A percentile compares a stretch with the other conserved stretches of the same genome.
phyloP scores from a whole-genome alignment of 1,284 basidiomycete species.

The Cryptococcus sp. region DNA sequence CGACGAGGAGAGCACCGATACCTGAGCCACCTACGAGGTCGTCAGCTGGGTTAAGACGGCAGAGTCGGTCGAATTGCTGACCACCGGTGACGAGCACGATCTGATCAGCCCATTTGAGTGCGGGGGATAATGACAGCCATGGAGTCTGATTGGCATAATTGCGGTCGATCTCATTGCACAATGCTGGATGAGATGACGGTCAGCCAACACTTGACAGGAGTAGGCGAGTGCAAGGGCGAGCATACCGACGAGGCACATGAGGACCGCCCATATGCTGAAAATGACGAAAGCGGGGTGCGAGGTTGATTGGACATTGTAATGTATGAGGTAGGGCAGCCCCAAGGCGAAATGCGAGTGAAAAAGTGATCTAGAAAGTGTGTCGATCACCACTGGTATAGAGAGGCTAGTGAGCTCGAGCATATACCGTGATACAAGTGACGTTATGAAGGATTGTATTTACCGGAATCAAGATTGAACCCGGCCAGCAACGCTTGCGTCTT shows the following conservation, averaged over 20 bases:
- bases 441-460: neutral
- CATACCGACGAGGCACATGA: constrained; percentile 68
- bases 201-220: neutral
- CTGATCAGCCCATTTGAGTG: constrained; percentile 78
- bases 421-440: neutral
- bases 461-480: constrained; percentile 4
- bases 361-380: constrained; percentile 70
- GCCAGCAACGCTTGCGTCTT: neutral
- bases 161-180: constrained; percentile 63
- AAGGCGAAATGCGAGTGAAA: constrained; percentile 83
- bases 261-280: constrained; percentile 60
- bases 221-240: constrained; percentile 14
- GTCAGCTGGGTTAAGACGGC: neutral
- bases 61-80: too few species aligned
- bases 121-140: constrained; percentile 60
- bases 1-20: constrained; percentile 79
- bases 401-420: neutral
- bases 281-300: constrained; percentile 59
- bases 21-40: constrained; percentile 72
- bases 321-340: constrained; percentile 67
- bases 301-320: constrained; percentile 53
- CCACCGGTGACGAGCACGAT: constrained; percentile 88
- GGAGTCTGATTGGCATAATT: constrained; percentile 72
- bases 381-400: constrained; percentile 52
- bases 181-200: neutral